Conservation (phyloP, 352 stramenopile species). For the Globisporangium cystogenes region DNA sequence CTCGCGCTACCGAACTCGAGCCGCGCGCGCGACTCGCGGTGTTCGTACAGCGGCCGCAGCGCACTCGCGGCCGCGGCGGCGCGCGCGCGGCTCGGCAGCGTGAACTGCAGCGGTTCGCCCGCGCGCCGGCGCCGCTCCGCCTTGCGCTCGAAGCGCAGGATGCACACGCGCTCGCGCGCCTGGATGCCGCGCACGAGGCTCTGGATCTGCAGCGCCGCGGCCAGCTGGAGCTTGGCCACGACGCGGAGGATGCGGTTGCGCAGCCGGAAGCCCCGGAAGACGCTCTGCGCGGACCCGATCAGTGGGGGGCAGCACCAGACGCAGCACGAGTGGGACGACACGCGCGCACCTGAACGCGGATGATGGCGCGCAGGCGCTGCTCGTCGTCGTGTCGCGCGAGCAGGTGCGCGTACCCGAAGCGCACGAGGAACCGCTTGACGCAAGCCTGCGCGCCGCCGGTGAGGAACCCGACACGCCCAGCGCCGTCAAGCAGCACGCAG, state of each 20-base stretch:
- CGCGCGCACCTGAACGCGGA: conserved; percentile 49
- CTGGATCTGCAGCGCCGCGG: conserved; percentile 47
- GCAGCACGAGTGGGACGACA: no score
- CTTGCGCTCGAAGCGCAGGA: conserved; percentile 44
- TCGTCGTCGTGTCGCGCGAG: conserved; percentile 40
- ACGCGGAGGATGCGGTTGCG: conserved; percentile 34
- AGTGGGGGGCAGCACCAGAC: no score
- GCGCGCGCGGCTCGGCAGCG: conserved; percentile 22
- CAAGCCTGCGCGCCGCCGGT: conserved; percentile 24
- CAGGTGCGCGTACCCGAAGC: conserved; percentile 31
- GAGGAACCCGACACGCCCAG: no score
- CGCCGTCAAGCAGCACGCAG: not conserved
- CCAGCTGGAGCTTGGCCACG: conserved; percentile 30
- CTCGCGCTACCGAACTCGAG: conserved; percentile 33
- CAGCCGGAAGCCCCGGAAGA: conserved; percentile 36
- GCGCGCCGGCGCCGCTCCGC: conserved; percentile 27
- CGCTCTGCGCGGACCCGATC: conserved; percentile 21
- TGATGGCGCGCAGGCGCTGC: conserved; percentile 24
- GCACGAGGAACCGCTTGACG: conserved; percentile 45
- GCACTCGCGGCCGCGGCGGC: conserved; percentile 15
- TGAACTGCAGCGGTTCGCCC: conserved; percentile 35
- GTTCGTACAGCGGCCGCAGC: conserved; percentile 28
- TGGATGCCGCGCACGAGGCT: conserved; percentile 47
- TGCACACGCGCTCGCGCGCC: conserved; percentile 40
- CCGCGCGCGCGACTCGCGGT: conserved; percentile 26